Percentiles rank a stretch among this genome's conserved stretches.
Conservation (phyloP, 1,284 basidiomycete species). For the Xerocomus amazonicus region DNA sequence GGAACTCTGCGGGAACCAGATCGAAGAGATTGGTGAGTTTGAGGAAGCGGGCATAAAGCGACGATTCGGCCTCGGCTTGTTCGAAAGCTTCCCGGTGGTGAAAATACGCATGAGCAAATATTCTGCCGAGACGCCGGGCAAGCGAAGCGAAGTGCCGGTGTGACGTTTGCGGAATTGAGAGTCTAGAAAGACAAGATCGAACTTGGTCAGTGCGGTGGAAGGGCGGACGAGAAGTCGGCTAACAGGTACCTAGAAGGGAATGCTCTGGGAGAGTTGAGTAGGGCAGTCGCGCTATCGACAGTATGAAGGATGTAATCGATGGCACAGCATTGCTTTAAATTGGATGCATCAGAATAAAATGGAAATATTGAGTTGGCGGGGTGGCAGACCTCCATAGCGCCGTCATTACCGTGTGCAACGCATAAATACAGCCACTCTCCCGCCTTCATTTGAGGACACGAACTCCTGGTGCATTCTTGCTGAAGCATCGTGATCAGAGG, state of each 20-base stretch:
- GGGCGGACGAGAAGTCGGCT: slow-evolving; percentile 16
- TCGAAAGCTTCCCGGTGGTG: slow-evolving; percentile 91
- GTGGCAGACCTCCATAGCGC: slow-evolving; percentile 65
- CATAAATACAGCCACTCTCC: slow-evolving; percentile 97
- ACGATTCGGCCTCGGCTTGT: slow-evolving; percentile 86
- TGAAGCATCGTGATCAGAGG: slow-evolving; percentile 87
- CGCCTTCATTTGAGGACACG: slow-evolving; percentile 96
- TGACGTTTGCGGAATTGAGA: slow-evolving; percentile 78
- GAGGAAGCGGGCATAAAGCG: slow-evolving; percentile 88
- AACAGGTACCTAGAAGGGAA: slow-evolving; percentile 80
- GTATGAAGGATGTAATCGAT: slow-evolving; percentile 98
- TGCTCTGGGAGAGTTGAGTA: slow-evolving; percentile 87
- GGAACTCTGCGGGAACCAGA: slow-evolving; percentile 76
- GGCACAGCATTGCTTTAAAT: slow-evolving; percentile 82
- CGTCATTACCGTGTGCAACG: slow-evolving; percentile 83
- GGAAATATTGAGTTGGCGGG: background rate
- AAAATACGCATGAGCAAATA: slow-evolving; percentile 95
- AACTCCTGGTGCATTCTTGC: slow-evolving; percentile 75
- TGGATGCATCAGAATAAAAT: slow-evolving; percentile 9
- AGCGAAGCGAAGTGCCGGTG: slow-evolving; percentile 86
- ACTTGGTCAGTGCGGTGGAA: slow-evolving; percentile 21
- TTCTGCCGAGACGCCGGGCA: slow-evolving; percentile 84
- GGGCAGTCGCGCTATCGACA: slow-evolving; percentile 87
- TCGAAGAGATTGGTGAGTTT: slow-evolving; percentile 80
- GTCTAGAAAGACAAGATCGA: slow-evolving; percentile 31